phyloP scores from a whole-genome alignment of 192 early-diverging fungal species.

The Mortierella hygrophila region DNA sequence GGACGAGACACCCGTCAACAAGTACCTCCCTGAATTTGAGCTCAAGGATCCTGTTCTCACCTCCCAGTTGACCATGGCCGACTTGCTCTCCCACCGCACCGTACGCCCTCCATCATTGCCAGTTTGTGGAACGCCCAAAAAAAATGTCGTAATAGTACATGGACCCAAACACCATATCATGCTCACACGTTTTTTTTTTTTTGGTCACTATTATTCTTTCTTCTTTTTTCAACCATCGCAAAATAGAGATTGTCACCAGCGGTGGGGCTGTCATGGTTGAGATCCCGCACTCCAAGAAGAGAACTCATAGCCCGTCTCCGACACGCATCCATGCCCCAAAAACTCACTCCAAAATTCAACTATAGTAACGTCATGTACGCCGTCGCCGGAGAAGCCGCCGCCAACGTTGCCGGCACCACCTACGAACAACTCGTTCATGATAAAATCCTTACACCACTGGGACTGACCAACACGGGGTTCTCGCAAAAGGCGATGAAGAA shows the following conservation, averaged over 20 bases:
- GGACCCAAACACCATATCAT: no score
- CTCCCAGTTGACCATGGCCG: conserved; percentile 15
- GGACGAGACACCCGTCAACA: conserved; percentile 19
- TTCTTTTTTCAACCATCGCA: neutral
- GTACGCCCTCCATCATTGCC: neutral
- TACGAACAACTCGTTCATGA: conserved; percentile 1
- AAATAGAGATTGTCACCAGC: neutral
- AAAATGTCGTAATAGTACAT: no score
- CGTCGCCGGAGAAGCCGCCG: conserved; percentile 11
- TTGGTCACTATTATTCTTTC: no score
- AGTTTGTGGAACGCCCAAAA: no score
- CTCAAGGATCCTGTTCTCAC: conserved; percentile 12
- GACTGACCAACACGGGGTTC: conserved; percentile 10
- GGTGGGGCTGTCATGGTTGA: neutral
- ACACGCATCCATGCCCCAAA: neutral
- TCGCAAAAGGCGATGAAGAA: neutral
- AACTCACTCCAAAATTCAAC: neutral
- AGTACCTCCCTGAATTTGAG: conserved; percentile 21
- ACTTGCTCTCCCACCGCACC: conserved; percentile 20
- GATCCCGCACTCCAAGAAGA: neutral
- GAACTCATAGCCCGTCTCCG: neutral
- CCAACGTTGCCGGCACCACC: neutral
- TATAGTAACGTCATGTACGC: conserved; percentile 3
- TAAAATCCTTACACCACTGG: neutral
- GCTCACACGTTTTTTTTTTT: neutral